Percentiles rank a stretch among this genome's conserved stretches.
phyloP scores from a whole-genome alignment of 73 alveolate species.

The Tetrahymena thermophila region DNA sequence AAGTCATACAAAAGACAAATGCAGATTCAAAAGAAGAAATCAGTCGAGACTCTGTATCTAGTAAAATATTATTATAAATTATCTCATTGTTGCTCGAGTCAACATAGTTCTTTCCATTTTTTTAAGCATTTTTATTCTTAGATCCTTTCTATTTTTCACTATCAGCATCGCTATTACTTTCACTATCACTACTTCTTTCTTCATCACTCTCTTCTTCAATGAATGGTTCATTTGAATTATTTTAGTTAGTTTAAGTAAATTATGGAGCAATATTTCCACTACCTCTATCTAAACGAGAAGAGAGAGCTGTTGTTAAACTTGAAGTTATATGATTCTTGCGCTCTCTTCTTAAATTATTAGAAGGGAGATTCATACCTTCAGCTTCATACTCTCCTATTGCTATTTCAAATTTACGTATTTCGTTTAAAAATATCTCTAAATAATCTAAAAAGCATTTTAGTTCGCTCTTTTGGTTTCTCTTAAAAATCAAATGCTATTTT shows the following conservation, averaged over 20 bases:
- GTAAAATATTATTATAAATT: background rate
- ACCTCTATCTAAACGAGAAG: background rate
- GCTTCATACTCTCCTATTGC: background rate
- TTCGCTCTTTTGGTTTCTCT: background rate
- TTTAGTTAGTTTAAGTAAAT: background rate
- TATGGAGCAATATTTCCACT: background rate
- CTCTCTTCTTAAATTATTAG: background rate
- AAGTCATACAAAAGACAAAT: background rate
- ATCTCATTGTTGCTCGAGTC: background rate
- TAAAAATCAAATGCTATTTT: background rate
- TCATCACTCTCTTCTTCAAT: background rate
- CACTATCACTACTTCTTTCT: background rate
- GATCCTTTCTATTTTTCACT: background rate
- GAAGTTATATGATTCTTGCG: background rate
- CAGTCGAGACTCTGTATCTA: background rate
- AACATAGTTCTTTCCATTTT: background rate
- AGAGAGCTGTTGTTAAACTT: background rate
- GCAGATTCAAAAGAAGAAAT: background rate
- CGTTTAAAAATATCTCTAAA: background rate
- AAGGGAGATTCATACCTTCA: background rate
- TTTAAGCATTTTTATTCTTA: background rate
- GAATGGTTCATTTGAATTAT: background rate
- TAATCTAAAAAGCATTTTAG: background rate
- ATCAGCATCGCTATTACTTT: background rate
- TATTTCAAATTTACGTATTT: background rate